phyloP scores from a whole-genome alignment of 768 basidiomycete genomes.

The Lactarius sanguifluus region DNA sequence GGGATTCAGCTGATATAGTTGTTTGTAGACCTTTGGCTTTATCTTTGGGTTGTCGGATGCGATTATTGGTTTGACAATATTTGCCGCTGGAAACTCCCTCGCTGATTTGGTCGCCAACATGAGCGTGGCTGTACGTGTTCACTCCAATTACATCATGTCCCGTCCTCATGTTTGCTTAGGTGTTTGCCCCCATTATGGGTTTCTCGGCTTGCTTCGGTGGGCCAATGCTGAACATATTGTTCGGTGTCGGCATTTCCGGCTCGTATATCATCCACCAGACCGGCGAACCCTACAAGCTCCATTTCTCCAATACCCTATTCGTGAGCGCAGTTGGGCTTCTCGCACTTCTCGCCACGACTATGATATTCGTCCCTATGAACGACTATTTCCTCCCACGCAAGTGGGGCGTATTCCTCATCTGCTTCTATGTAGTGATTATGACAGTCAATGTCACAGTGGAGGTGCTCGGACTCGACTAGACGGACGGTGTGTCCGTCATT shows the following conservation, averaged over 20 bases:
- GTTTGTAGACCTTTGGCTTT: conserved; percentile 79
- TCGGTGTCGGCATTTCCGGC: conserved; percentile 91
- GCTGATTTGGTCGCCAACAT: conserved; percentile 97
- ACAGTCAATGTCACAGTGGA: conserved; percentile 77
- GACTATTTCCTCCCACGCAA: conserved; percentile 72
- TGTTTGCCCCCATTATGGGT: conserved; percentile 90
- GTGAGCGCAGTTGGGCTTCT: conserved; percentile 86
- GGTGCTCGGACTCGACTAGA: conserved; percentile 37
- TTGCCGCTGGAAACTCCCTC: conserved; percentile 93
- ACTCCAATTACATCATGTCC: neutral
- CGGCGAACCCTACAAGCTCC: conserved; percentile 61
- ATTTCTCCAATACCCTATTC: conserved; percentile 80
- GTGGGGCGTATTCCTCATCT: conserved; percentile 82
- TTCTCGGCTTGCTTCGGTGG: conserved; percentile 95
- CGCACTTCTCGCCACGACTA: conserved; percentile 65
- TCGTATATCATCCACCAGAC: conserved; percentile 76
- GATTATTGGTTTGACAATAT: conserved; percentile 94
- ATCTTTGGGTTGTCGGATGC: conserved; percentile 96
- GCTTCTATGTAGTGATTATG: conserved; percentile 76
- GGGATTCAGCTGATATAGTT: neutral
- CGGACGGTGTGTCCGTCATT: conserved; percentile 13
- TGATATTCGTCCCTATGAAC: conserved; percentile 84
- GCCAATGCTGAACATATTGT: conserved; percentile 88
- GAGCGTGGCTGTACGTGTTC: conserved; percentile 74
- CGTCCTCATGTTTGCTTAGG: conserved; percentile 39